These are phyloP conservation scores for Pilobolus umbonatus DNA, from an alignment of 192 early-diverging fungal species.

Conservation along the genomic window DNA sequence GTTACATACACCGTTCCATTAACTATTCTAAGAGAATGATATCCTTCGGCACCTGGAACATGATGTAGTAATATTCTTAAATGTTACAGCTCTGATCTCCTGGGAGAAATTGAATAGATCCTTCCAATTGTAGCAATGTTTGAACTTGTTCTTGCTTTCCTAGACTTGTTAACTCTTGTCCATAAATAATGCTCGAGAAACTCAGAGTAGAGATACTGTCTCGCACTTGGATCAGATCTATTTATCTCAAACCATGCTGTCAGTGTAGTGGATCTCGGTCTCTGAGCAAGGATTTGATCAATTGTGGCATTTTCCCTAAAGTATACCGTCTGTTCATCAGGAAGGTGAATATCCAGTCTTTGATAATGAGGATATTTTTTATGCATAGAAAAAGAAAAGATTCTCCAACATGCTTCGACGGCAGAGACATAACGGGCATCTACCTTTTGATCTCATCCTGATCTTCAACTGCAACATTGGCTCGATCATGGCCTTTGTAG, in stretches of 20 bases:
- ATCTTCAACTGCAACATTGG: not conserved
- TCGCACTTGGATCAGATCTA: not conserved
- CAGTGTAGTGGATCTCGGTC: not conserved
- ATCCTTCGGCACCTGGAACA: not conserved
- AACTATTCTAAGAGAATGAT: not conserved
- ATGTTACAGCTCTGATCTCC: not conserved
- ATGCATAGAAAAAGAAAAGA: conserved; percentile 29
- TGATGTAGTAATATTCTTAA: not conserved
- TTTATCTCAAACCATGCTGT: not conserved
- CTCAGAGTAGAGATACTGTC: not conserved
- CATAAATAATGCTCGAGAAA: not conserved
- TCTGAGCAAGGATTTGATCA: not conserved
- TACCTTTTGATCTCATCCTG: conserved; percentile 3
- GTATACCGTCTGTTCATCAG: conserved; percentile 6
- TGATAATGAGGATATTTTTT: conserved; percentile 18
- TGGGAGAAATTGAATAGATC: not conserved
- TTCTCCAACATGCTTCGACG: conserved; percentile 28
- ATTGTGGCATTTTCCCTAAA: no score
- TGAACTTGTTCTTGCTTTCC: not conserved
- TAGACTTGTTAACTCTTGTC: not conserved
- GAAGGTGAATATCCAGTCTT: conserved; percentile 22
- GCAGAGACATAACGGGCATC: conserved; percentile 28
- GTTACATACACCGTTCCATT: not conserved
- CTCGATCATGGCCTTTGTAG: not conserved
- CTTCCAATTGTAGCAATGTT: not conserved